These are phyloP conservation scores for Paecilomyces niveus DNA, from an alignment of 2,329 filamentous ascomycete genomes.

Conservation along the genomic window DNA sequence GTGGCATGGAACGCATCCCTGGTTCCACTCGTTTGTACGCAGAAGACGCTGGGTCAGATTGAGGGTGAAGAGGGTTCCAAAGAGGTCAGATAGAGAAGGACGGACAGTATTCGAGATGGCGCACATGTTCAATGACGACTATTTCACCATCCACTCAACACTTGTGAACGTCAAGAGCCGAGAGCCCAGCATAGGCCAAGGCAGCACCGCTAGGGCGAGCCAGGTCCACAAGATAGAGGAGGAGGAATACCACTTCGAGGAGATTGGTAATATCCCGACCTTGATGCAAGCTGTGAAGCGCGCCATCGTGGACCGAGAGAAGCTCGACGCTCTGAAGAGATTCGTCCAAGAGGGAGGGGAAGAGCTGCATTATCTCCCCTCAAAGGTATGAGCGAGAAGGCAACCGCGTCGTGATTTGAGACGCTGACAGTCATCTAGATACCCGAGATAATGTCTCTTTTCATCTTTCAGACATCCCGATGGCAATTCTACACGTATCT, in stretches of 20 bases:
- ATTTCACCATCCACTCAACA: constrained; percentile 64
- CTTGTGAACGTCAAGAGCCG: constrained; percentile 34
- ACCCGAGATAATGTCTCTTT: constrained; percentile 75
- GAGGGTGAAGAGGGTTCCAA: constrained; percentile 55
- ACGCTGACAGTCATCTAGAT: constrained; percentile 44
- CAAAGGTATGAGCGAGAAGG: constrained; percentile 36
- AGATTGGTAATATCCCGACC: constrained; percentile 58
- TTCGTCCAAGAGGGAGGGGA: constrained; percentile 72
- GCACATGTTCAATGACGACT: constrained; percentile 66
- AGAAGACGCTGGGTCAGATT: constrained; percentile 81
- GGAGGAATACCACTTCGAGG: constrained; percentile 40
- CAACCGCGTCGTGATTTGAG: not conserved
- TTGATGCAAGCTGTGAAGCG: constrained; percentile 62
- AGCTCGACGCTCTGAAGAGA: constrained; percentile 71
- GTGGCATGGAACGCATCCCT: constrained; percentile 83
- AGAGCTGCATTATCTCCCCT: constrained; percentile 67
- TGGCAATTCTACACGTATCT: constrained; percentile 67
- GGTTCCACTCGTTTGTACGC: constrained; percentile 94
- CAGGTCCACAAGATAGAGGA: constrained; percentile 33
- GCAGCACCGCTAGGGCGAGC: not conserved
- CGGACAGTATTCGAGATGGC: constrained; percentile 38
- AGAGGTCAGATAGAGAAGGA: constrained; percentile 10
- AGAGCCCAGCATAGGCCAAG: constrained; percentile 30
- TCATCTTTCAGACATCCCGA: constrained; percentile 85
- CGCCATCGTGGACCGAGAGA: constrained; percentile 81